These are phyloP conservation scores for Oryza meridionalis DNA, from an alignment of 176 grass and related monocot species.

Conservation along the genomic window DNA sequence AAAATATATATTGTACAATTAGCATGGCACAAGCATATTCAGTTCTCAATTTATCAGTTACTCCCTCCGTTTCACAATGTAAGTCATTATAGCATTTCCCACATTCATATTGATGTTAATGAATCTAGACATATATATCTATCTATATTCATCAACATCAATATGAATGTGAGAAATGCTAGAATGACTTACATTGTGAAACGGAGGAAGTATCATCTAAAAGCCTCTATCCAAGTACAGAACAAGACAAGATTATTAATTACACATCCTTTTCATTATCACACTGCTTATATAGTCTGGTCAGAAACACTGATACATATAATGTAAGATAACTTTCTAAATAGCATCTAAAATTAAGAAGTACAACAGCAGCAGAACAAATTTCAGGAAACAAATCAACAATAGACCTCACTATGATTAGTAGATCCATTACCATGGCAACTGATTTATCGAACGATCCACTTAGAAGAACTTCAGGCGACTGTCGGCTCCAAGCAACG, in stretches of 20 bases:
- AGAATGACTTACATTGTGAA: no score
- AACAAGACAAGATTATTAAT: not conserved
- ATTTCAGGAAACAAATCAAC: not conserved
- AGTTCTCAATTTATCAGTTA: not conserved
- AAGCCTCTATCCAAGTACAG: not conserved
- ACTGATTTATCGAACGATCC: slow-evolving; percentile 96
- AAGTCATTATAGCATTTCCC: no score
- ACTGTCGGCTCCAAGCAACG: slow-evolving; percentile 72
- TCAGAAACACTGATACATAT: not conserved
- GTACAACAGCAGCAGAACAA: slow-evolving; percentile 12
- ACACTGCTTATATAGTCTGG: not conserved
- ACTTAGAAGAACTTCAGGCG: slow-evolving; percentile 84
- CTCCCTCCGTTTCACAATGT: no score
- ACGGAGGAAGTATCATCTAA: not conserved
- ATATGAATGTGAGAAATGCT: no score
- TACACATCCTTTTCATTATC: not conserved
- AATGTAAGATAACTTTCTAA: not conserved
- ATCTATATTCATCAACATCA: no score
- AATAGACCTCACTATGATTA: not conserved
- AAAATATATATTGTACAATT: not conserved
- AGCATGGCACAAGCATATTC: not conserved
- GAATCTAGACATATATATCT: no score
- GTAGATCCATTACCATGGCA: slow-evolving; percentile 57
- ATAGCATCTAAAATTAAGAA: not conserved
- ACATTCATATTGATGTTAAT: no score